Evolutionary conservation across 202 grass and related monocot species (phyloP), one percentile per base, ranked within the genome.

Genomic region (Dendrocalamus latiflorus): DNA sequence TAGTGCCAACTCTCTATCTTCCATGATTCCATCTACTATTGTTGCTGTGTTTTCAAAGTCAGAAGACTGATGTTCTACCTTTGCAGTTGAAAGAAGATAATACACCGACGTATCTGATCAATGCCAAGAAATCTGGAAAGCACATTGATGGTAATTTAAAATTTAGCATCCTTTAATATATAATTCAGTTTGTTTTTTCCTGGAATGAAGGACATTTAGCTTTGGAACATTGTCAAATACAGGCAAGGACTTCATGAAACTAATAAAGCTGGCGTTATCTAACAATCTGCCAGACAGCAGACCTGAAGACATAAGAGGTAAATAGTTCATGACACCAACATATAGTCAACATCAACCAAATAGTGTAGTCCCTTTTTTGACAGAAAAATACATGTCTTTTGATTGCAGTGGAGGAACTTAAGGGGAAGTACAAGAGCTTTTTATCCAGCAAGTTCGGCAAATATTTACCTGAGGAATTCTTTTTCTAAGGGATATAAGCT

Each of bases 381-480:
- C 25, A 1, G 11, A 60, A 7, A 51, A 56, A n/a, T 50, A 13
- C 38, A 12, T 54, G 60, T 25, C 20, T 26, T 80, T 55, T 83
- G 17, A 22, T 69, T 79, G 86, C 91, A 98, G 95, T 90, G 72
- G 61, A 70, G 51, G 89, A 98, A 86, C 87, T 95, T 50, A 95
- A 95, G 74, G 85, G 87, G 51, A 98, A 98, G 85, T 91, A 93
- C 89, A 83, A 86, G 77, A 87, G 83, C 71, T 98, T 93, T 81
- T 45, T 98, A 43, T 90, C 69, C 14, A 49, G 80, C 44, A 95
- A 91, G 81, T 98, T 86, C 0, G 78, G 87, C 79, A 78, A 81
- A 30, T 28, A 26, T 59, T 87, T 98, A 60, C 92, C 87, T 0
- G 24, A 84, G 70, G 90, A 93, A 30, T 98, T 95, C 83, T 82